Conservation (phyloP, 768 basidiomycete genomes). For the Hemileccinum impolitum region DNA sequence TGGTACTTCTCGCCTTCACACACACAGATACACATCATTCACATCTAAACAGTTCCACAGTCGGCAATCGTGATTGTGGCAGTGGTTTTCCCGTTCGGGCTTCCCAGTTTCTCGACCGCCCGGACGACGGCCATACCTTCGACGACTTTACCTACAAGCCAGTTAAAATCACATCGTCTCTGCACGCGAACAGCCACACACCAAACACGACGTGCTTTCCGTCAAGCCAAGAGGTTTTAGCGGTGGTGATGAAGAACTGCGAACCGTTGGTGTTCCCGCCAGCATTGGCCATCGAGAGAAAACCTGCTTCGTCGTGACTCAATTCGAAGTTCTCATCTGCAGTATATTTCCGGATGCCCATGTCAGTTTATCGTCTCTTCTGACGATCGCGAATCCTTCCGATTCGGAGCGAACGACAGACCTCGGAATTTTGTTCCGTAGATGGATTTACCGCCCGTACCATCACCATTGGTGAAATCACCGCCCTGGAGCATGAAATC, state of each 20-base stretch:
- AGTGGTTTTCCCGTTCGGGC: slow-evolving; percentile 38
- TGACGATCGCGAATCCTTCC: too few species aligned
- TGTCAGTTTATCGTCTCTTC: too few species aligned
- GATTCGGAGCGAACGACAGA: slow-evolving; percentile 34
- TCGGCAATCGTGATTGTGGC: slow-evolving; percentile 48
- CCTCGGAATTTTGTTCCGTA: slow-evolving; percentile 68
- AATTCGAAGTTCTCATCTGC: slow-evolving; percentile 82
- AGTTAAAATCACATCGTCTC: not conserved
- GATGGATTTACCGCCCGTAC: slow-evolving; percentile 80
- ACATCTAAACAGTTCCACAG: slow-evolving; percentile 42
- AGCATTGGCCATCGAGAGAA: slow-evolving; percentile 80
- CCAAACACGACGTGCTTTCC: slow-evolving; percentile 87
- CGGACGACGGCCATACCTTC: slow-evolving; percentile 57
- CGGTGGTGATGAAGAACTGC: slow-evolving; percentile 92
- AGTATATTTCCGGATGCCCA: too few species aligned
- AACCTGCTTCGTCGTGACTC: slow-evolving; percentile 67
- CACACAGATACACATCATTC: not conserved
- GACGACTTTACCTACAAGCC: slow-evolving; percentile 54
- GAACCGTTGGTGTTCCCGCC: slow-evolving; percentile 83
- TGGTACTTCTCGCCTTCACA: not conserved
- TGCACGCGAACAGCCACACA: slow-evolving; percentile 20
- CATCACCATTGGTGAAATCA: slow-evolving; percentile 69
- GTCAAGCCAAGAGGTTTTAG: slow-evolving; percentile 74
- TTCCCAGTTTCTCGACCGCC: slow-evolving; percentile 40
- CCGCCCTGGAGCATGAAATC: slow-evolving; percentile 90